A percentile compares a stretch with the other conserved stretches of the same genome.
Conservation (phyloP, 2,329 filamentous ascomycete genomes). For the Colletotrichum sp. region DNA sequence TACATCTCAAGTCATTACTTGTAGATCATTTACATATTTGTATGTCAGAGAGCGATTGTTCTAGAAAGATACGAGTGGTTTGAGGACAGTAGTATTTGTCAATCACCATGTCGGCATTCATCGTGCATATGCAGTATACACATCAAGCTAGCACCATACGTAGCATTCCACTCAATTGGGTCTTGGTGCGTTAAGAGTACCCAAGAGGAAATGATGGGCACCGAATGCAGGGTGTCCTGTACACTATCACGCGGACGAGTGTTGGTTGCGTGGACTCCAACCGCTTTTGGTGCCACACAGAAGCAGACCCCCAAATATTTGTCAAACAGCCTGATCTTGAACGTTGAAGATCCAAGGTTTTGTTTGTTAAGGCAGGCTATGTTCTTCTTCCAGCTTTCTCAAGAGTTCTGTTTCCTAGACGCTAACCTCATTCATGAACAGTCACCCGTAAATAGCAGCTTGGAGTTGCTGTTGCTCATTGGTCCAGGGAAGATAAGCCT, state of each 20-base stretch:
- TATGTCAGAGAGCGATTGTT: not conserved
- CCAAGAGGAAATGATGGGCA: not conserved
- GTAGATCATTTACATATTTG: not conserved
- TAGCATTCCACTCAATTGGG: not conserved
- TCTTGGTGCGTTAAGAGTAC: not conserved
- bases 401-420: not conserved
- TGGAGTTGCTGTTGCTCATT: not conserved
- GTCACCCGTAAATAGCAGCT: not conserved
- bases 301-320: not conserved
- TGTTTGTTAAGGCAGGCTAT: not conserved
- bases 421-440: not conserved
- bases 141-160: not conserved
- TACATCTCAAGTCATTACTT: not conserved
- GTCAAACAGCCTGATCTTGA: not conserved
- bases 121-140: not conserved
- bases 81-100: not conserved
- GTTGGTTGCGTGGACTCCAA: not conserved
- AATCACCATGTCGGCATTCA: not conserved
- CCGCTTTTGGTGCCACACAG: not conserved
- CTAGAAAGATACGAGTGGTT: not conserved
- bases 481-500: not conserved
- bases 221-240: not conserved
- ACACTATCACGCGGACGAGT: not conserved
- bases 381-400: not conserved
- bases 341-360: not conserved